phyloP scores from a whole-genome alignment of 441 rosid species.

The Erysimum cheiri region DNA sequence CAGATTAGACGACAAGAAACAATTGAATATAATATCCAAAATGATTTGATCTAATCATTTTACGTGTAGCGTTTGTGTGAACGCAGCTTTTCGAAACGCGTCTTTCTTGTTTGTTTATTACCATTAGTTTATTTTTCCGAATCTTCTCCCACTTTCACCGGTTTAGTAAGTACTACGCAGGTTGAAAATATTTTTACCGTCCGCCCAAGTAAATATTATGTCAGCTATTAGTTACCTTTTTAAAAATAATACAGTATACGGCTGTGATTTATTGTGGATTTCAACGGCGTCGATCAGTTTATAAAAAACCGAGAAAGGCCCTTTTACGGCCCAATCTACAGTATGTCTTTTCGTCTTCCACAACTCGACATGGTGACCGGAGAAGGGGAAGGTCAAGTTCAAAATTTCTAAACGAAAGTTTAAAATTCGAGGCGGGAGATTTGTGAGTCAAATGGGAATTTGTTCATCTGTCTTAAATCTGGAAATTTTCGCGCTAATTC shows the following conservation, averaged over 20 bases:
- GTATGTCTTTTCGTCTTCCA: conserved; percentile 3
- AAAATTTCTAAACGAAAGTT: conserved; percentile 11
- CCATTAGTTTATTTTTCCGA: background rate
- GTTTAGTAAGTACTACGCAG: background rate
- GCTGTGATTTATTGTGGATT: background rate
- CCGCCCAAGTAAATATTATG: background rate
- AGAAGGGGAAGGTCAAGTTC: background rate
- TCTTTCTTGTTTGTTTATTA: conserved; percentile 21
- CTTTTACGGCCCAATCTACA: conserved; percentile 23
- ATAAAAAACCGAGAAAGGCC: background rate
- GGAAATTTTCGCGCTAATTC: background rate
- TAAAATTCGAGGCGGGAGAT: conserved; percentile 36
- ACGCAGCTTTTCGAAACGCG: conserved; percentile 34
- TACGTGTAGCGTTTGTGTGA: conserved; percentile 31
- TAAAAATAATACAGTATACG: background rate
- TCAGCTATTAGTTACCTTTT: background rate
- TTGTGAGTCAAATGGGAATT: background rate
- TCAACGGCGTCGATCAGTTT: conserved; percentile 7
- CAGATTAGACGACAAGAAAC: background rate
- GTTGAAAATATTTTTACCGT: too few species aligned
- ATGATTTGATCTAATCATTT: conserved; percentile 2
- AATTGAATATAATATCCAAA: background rate
- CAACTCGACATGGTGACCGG: conserved; percentile 12
- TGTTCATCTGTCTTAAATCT: background rate
- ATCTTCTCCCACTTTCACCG: background rate